Evolutionary conservation across 257 asterid species (phyloP).

Genomic region (Rauvolfia tetraphylla): DNA sequence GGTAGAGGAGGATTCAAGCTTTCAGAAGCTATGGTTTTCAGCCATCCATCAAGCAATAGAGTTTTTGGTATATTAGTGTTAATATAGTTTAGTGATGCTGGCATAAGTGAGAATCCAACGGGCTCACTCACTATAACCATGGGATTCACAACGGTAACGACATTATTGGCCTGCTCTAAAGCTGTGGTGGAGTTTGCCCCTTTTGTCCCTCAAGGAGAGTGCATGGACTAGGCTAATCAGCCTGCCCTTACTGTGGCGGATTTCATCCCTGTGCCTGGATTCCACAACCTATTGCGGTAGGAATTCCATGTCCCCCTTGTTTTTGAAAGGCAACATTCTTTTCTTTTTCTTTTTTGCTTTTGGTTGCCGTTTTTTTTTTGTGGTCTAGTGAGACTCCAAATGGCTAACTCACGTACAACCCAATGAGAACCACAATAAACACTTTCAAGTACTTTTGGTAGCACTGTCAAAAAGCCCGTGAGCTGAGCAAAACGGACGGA

Average conservation of each 20-base stretch:
- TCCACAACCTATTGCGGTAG: no score
- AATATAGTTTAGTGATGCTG: background rate
- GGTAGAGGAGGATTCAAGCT: background rate
- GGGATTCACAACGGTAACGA: background rate
- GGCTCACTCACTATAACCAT: no score
- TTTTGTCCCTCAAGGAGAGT: background rate
- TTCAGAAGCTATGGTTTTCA: background rate
- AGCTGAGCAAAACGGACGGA: no score
- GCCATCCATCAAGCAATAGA: background rate
- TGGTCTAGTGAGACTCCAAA: background rate
- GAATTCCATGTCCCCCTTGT: background rate
- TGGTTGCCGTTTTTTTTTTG: background rate
- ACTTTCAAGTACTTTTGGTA: background rate
- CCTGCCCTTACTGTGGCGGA: background rate
- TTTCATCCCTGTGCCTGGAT: background rate
- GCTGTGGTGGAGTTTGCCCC: conserved; percentile 1
- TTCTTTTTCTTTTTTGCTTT: no score
- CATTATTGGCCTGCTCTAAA: background rate
- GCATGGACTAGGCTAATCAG: background rate
- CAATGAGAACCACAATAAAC: background rate
- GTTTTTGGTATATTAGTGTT: background rate
- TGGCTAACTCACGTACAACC: background rate
- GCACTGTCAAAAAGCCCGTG: no score
- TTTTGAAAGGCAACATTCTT: background rate
- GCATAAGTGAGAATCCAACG: background rate